Base-by-base conservation (phyloP, 495 filamentous ascomycete species). In the Lepraria neglecta region DNA sequence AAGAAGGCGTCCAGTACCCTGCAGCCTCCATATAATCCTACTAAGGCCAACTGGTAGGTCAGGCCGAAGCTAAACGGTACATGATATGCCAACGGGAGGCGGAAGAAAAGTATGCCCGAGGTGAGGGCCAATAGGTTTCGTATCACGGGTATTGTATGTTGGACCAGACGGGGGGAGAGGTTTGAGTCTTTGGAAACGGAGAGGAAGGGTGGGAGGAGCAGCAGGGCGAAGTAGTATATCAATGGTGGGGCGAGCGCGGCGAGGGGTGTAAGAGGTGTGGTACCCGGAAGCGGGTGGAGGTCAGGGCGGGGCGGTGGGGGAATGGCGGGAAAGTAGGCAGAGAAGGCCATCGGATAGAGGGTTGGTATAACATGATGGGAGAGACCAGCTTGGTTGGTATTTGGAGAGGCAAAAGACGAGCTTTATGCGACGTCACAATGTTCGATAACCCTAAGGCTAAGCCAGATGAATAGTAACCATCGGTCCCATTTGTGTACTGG, bases 1-100 rank as follows among this genome's bases (percentile, higher is more conserved):
- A 69, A 62, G 62, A 69, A 69, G 21, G 59, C 52, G 57, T 69
- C 67, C 15, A 69, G 38, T 10, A 67, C 65, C 27, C 64, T 62
- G 59, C 46, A 57, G 58, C 53, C 53, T 33, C 67, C 67, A 50
- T 69, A 69, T 28, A 67, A 42, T 9, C 64, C 64, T 3, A 69
- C 62, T 27, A 69, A 64, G 21, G 61, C 64, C 46, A 69, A 64
- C 43, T 67, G 64, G 58, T 69, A 69, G 35, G 67, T 69, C 12
- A 66, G 56, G 44, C 67, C 67, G 6, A 69, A 47, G 17, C 61
- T 64, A 58, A 65, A 69, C 33, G 61, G 62, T 50, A 69, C 51
- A 45, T 69, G 64, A 43, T 69, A 66, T 43, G 27, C 24, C 9
- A 69, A 55, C 5, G 67, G 67, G 38, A 69, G 62, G 24, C 64